A percentile compares a stretch with the other conserved stretches of the same genome.
Evolutionary conservation across 2,329 filamentous ascomycete species (phyloP).

Genomic region (Tolypocladium tundrense): DNA sequence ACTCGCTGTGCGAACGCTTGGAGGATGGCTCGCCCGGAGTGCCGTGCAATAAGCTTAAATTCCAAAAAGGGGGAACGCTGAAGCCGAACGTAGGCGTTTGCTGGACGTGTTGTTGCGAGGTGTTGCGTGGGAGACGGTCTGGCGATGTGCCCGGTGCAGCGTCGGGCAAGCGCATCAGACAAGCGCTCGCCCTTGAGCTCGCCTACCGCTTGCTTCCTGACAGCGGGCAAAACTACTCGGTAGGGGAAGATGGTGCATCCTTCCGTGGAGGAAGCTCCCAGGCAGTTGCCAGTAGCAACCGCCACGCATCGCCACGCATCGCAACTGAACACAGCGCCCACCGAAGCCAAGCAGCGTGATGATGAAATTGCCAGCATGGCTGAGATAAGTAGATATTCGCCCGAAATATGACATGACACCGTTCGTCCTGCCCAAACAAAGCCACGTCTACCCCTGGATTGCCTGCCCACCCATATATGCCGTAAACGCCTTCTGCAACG

Average conservation of each 20-base stretch:
- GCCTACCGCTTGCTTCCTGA: neutral
- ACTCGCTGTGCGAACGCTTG: constrained; percentile 1
- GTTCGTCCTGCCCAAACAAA: neutral
- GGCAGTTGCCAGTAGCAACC: neutral
- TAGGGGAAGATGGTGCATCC: neutral
- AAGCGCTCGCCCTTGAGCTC: too few relatives aligned
- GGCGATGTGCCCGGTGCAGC: neutral
- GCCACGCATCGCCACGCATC: neutral
- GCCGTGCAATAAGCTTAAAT: constrained; percentile 1
- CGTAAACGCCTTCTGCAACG: constrained; percentile 36
- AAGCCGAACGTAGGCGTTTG: neutral
- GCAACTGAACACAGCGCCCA: neutral
- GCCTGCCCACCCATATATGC: constrained; percentile 41
- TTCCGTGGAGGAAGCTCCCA: neutral
- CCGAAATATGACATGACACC: neutral
- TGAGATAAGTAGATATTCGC: neutral
- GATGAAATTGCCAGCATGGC: neutral
- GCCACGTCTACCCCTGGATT: constrained; percentile 15
- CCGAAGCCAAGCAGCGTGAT: too few relatives aligned
- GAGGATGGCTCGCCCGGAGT: neutral
- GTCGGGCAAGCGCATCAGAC: neutral
- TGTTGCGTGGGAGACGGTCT: neutral
- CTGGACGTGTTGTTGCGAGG: neutral
- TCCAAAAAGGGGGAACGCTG: constrained; percentile 5
- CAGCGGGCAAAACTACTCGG: too few relatives aligned